These are phyloP conservation scores for Lachnellula suecica DNA, from an alignment of 2,329 filamentous ascomycete genomes.

Conservation along the genomic window DNA sequence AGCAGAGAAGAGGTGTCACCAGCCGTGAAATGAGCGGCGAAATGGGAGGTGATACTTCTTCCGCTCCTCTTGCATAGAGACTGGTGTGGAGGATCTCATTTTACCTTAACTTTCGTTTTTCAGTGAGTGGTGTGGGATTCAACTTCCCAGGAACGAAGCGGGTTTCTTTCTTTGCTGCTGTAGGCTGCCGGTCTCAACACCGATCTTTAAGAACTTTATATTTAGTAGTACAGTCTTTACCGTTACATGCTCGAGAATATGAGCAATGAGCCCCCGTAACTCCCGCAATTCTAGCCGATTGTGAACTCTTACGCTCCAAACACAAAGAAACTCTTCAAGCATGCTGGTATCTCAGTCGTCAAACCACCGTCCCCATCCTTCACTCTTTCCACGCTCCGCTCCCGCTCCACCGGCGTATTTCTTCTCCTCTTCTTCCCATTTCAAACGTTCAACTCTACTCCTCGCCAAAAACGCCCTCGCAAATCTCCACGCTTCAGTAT, in stretches of 20 bases:
- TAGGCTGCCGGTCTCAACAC: constrained; percentile 14
- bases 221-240: constrained; percentile 12
- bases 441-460: constrained; percentile 58
- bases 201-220: constrained; percentile 5
- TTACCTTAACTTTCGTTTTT: background rate
- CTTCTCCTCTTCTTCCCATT: constrained; percentile 71
- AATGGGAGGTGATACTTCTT: background rate
- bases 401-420: constrained; percentile 64
- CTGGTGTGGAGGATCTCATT: background rate
- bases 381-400: constrained; percentile 25
- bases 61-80: background rate
- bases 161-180: background rate
- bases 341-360: constrained; percentile 17
- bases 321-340: background rate
- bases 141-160: constrained; percentile 1
- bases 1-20: background rate
- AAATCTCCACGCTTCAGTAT: constrained; percentile 78
- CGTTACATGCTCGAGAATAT: constrained; percentile 4
- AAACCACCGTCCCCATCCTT: constrained; percentile 32
- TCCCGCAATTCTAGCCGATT: constrained; percentile 3
- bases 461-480: constrained; percentile 66
- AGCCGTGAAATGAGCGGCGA: constrained; percentile 2
- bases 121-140: background rate
- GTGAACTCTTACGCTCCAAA: constrained; percentile 2
- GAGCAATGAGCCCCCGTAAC: constrained; percentile 5